Percentiles rank a stretch among this genome's conserved stretches.
Evolutionary conservation across 2,329 filamentous ascomycete genomes (phyloP).

Genomic region (Calonectria hongkongensis): DNA sequence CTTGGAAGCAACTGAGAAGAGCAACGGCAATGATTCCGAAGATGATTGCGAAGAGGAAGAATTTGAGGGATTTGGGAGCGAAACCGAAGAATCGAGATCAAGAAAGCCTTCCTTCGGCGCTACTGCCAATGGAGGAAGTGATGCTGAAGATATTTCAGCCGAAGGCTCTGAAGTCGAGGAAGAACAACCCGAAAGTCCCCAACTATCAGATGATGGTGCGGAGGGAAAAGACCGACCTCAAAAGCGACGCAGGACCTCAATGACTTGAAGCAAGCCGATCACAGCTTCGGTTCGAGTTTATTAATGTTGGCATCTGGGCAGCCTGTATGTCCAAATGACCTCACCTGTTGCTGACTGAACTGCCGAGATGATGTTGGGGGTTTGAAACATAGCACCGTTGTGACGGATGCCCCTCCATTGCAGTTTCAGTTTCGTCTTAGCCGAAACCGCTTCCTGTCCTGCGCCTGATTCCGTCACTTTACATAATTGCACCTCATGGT

Average conservation of each 20-base stretch:
- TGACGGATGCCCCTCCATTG: not conserved
- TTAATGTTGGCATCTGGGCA: not conserved
- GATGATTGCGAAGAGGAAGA: constrained; percentile 63
- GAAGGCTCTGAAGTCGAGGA: constrained; percentile 61
- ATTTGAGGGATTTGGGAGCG: constrained; percentile 62
- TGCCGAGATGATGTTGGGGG: not conserved
- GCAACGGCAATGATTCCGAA: constrained; percentile 58
- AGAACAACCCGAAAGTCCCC: constrained; percentile 39
- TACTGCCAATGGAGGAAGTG: constrained; percentile 64
- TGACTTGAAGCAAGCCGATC: not conserved
- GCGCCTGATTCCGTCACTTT: not conserved
- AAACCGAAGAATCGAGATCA: constrained; percentile 58
- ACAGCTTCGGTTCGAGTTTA: not conserved
- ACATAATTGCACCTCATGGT: not conserved
- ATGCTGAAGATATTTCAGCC: constrained; percentile 61
- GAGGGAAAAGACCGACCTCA: not conserved
- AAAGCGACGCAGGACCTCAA: constrained; percentile 19
- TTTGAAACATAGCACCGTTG: too few relatives aligned
- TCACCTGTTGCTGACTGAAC: not conserved
- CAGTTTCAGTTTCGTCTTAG: too few relatives aligned
- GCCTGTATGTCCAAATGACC: not conserved
- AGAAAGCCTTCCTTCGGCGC: constrained; percentile 58
- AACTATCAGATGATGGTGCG: not conserved
- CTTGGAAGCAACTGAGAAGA: constrained; percentile 53
- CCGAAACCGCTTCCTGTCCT: not conserved